These are phyloP conservation scores for Colletotrichum incanum DNA, from an alignment of 2,329 filamentous ascomycete genomes.

Conservation along the genomic window DNA sequence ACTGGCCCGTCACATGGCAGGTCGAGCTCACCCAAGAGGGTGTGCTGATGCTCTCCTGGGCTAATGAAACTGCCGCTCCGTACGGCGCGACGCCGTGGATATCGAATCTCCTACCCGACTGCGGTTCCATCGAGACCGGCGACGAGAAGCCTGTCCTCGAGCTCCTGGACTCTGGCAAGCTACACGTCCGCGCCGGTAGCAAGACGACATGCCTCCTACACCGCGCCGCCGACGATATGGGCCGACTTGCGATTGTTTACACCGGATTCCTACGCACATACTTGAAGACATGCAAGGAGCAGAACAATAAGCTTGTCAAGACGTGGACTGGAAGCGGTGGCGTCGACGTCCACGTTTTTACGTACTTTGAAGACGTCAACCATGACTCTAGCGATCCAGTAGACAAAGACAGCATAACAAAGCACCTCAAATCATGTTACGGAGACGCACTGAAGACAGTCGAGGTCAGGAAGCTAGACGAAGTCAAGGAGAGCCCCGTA, in stretches of 20 bases:
- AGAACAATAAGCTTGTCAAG: constrained; percentile 44
- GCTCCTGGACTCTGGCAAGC: constrained; percentile 43
- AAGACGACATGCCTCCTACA: constrained; percentile 42
- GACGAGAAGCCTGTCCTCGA: constrained; percentile 41
- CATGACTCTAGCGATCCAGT: constrained; percentile 37
- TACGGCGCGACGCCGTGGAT: constrained; percentile 44
- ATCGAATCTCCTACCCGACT: constrained; percentile 40
- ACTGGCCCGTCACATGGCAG: constrained; percentile 44
- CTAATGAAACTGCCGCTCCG: constrained; percentile 41
- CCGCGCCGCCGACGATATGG: constrained; percentile 42
- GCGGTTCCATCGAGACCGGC: constrained; percentile 24
- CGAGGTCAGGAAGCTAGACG: constrained; percentile 32
- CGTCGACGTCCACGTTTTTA: constrained; percentile 45
- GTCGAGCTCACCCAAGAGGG: constrained; percentile 43
- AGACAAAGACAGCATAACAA: constrained; percentile 36
- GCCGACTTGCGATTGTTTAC: constrained; percentile 45
- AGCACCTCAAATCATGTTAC: constrained; percentile 43
- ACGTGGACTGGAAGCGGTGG: constrained; percentile 44
- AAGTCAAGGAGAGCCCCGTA: constrained; percentile 39
- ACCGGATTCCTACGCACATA: constrained; percentile 45
- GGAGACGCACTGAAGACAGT: constrained; percentile 43
- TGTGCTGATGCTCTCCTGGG: constrained; percentile 44
- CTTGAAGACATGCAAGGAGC: constrained; percentile 43
- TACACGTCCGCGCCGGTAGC: constrained; percentile 42
- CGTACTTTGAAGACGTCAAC: constrained; percentile 43